Evolutionary conservation across 345 rosid species (phyloP).

Genomic region (Salix udensis): DNA sequence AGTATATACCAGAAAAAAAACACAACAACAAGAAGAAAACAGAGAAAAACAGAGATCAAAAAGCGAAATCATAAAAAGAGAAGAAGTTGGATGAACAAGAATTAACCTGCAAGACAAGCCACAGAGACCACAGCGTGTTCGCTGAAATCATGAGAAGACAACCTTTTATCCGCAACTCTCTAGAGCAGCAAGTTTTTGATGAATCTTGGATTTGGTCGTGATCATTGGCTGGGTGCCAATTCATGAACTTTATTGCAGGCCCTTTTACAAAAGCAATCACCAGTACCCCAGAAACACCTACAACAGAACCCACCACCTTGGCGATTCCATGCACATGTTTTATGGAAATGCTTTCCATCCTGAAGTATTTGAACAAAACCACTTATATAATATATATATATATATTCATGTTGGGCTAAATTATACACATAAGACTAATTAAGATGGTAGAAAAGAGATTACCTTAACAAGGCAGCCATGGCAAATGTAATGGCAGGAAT

Average conservation of each 20-base stretch:
- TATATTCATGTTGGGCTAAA: not conserved
- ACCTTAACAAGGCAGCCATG: constrained; percentile 63
- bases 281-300: constrained; percentile 63
- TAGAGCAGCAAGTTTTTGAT: constrained; percentile 9
- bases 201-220: constrained; percentile 17
- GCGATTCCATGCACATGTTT: constrained; percentile 47
- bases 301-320: constrained; percentile 59
- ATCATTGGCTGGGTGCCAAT: constrained; percentile 17
- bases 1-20: not conserved
- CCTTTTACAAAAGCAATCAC: constrained; percentile 81
- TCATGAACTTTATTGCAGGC: constrained; percentile 42
- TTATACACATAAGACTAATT: not conserved
- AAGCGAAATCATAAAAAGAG: not conserved
- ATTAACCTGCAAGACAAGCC: constrained; percentile 79
- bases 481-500: constrained; percentile 73
- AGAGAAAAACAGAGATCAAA: not conserved
- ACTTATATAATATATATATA: not conserved
- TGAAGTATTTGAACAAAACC: constrained; percentile 10
- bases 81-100: not conserved
- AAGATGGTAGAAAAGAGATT: not conserved
- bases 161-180: constrained; percentile 55
- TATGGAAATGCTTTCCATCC: constrained; percentile 41
- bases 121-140: constrained; percentile 69
- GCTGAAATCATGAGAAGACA: constrained; percentile 68
- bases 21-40: not conserved